phyloP scores from a whole-genome alignment of 768 basidiomycete genomes.

The Amanita phalloides region DNA sequence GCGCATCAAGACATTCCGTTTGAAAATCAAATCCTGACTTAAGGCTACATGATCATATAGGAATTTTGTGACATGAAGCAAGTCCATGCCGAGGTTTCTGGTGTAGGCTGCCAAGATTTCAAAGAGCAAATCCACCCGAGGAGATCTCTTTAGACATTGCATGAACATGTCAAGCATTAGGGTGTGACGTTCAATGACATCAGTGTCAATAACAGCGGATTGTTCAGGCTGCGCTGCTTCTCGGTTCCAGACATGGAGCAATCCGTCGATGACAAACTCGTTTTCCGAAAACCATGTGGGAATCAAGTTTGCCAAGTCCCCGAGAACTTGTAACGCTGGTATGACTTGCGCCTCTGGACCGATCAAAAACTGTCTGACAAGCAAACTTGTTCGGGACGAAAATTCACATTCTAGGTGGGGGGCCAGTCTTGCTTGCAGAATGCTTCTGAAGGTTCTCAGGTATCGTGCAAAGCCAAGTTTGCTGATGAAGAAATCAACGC shows the following conservation, averaged over 20 bases:
- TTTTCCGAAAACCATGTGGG: constrained; percentile 67
- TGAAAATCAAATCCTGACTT: constrained; percentile 54
- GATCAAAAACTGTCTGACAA: constrained; percentile 42
- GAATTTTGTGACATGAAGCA: constrained; percentile 71
- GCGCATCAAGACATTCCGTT: constrained; percentile 73
- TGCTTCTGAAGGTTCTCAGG: constrained; percentile 75
- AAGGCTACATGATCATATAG: constrained; percentile 79
- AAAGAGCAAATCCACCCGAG: constrained; percentile 82
- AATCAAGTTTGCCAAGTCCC: constrained; percentile 60
- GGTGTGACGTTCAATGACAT: constrained; percentile 47
- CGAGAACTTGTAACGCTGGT: constrained; percentile 66
- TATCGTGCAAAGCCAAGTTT: constrained; percentile 72
- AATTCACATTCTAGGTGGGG: constrained; percentile 65
- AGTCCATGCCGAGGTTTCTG: constrained; percentile 71
- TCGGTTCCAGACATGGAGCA: constrained; percentile 64
- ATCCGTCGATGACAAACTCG: constrained; percentile 52
- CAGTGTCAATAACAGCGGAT: constrained; percentile 30
- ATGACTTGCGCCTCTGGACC: constrained; percentile 42
- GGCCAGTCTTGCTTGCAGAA: constrained; percentile 71
- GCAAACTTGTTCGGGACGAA: constrained; percentile 40
- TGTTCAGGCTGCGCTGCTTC: constrained; percentile 36
- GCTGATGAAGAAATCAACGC: constrained; percentile 74
- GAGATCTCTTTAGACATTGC: constrained; percentile 53
- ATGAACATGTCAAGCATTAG: constrained; percentile 73
- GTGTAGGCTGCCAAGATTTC: constrained; percentile 78